Base-by-base conservation (phyloP, 257 asterid species). In the Prunella vulgaris region DNA sequence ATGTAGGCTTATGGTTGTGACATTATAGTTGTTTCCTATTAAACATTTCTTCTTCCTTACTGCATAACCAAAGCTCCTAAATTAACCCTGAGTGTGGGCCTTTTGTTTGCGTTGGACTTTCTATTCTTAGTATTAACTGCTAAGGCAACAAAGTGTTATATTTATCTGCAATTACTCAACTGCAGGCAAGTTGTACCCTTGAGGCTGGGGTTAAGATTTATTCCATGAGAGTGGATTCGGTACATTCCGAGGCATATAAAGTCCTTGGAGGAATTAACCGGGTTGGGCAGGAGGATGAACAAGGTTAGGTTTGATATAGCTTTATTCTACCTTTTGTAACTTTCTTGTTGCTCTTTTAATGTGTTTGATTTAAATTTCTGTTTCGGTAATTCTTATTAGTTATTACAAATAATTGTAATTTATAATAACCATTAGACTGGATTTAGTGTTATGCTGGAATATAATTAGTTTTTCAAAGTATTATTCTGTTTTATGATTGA, bases 201-300 rank as follows among this genome's bases (percentile, higher is more conserved):
- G 97, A 94, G 81, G 99, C 97, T 77, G 99, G 99, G 75, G 97
- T 89, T 72, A 94, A 94, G 85, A 94, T 94, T 71, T 94, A 94
- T 73, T 86, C 99, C 60, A 78, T 87, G 93, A 89, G 99, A 84
- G 99, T 94, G 75, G 99, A 94, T 82, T 91, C 97, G 0, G 92
- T 87, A 48, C 96, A 91, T 78, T 91, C 97, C 33, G 99, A 94
- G 80, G 99, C 96, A 7, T 94, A 91, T 72, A 94, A 94, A 85
- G 97, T 94, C 73, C 96, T 94, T 70, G 96, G 95, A 83, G 97
- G 96, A 78, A 94, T 94, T 68, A 94, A 88, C 75, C 89, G 97
- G 67, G 99, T 87, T 80, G 96, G 99, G 62, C 88, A 70, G 69
- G 99, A 84, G 72, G 77, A 84, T 79, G 96, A 84, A 62, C 84